Evolutionary conservation across 192 early-diverging fungal genomes (phyloP).

Genomic region (Lunasporangiospora selenospora): DNA sequence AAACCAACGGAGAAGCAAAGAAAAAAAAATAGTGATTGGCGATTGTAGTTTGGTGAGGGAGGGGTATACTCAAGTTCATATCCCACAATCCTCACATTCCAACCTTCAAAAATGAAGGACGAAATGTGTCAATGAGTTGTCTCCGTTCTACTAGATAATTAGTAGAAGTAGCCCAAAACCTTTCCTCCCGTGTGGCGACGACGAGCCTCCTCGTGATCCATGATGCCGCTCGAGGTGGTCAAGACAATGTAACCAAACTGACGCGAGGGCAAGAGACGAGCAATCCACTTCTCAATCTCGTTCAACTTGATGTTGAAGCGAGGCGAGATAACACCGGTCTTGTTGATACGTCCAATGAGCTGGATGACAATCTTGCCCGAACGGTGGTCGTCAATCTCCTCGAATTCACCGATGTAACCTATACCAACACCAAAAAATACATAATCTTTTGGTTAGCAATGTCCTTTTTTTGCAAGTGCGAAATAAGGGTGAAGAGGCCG

Average conservation of each 20-base stretch:
- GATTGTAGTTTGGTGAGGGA: too few species aligned
- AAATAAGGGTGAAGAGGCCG: background rate
- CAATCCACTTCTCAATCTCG: slow-evolving; percentile 97
- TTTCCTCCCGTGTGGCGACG: slow-evolving; percentile 97
- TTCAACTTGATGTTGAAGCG: slow-evolving; percentile 96
- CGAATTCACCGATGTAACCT: slow-evolving; percentile 99
- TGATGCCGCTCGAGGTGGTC: slow-evolving; percentile 96
- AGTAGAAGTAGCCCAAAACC: too few species aligned
- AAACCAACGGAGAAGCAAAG: too few species aligned
- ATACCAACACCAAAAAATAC: too few species aligned
- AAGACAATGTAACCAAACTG: slow-evolving; percentile 95
- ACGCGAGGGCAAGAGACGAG: slow-evolving; percentile 97
- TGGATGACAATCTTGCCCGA: slow-evolving; percentile 98
- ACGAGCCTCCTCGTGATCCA: slow-evolving; percentile 99
- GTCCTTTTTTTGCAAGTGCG: too few species aligned
- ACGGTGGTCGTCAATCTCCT: slow-evolving; percentile 98
- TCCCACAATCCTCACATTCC: too few species aligned
- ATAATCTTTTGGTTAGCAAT: too few species aligned
- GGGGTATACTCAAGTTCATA: too few species aligned
- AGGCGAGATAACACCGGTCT: slow-evolving; percentile 99
- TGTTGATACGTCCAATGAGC: slow-evolving; percentile 98
- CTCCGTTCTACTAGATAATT: too few species aligned
- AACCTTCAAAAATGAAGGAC: too few species aligned
- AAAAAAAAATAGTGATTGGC: too few species aligned
- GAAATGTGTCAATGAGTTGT: too few species aligned